Conservation (phyloP, 2,329 filamentous ascomycete genomes). For the Cryphonectria nitschkei region DNA sequence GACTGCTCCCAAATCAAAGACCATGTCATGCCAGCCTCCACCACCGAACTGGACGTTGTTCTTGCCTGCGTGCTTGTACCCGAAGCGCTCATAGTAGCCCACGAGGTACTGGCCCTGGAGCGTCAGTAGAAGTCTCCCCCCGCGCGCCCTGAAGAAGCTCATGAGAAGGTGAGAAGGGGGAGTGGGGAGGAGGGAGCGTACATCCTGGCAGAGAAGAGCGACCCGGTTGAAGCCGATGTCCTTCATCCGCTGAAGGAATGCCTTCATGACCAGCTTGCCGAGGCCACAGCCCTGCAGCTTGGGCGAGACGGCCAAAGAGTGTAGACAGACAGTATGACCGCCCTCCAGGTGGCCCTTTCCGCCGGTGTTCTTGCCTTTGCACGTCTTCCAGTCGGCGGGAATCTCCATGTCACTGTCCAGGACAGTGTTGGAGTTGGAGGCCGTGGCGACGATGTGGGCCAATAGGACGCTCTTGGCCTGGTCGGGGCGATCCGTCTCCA, state of each 20-base stretch:
- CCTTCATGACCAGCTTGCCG: conserved; percentile 72
- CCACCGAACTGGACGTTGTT: conserved; percentile 76
- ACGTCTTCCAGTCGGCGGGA: conserved; percentile 67
- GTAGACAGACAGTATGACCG: conserved; percentile 77
- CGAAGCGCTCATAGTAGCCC: conserved; percentile 74
- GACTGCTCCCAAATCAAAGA: conserved; percentile 39
- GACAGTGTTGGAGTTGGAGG: conserved; percentile 64
- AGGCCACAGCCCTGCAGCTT: conserved; percentile 75
- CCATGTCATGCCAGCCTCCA: conserved; percentile 83
- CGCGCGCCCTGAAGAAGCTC: not conserved
- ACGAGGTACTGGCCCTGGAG: conserved; percentile 59
- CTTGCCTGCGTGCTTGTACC: conserved; percentile 70
- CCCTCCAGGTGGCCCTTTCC: conserved; percentile 70
- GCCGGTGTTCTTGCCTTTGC: conserved; percentile 45
- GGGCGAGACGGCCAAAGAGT: conserved; percentile 80
- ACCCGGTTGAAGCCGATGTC: conserved; percentile 71
- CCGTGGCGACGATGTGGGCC: conserved; percentile 78
- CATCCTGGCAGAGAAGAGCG: conserved; percentile 76
- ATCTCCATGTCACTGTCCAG: conserved; percentile 78
- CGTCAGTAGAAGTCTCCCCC: conserved; percentile 6
- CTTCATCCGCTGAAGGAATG: conserved; percentile 78
- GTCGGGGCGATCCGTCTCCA: conserved; percentile 63
- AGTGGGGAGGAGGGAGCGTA: conserved; percentile 39
- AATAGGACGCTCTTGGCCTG: conserved; percentile 66
- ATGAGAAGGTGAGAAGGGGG: not conserved